Percentiles rank a stretch among this genome's conserved stretches.
phyloP scores from a whole-genome alignment of 352 stramenopile genomes.

The Pythium rishiriense region DNA sequence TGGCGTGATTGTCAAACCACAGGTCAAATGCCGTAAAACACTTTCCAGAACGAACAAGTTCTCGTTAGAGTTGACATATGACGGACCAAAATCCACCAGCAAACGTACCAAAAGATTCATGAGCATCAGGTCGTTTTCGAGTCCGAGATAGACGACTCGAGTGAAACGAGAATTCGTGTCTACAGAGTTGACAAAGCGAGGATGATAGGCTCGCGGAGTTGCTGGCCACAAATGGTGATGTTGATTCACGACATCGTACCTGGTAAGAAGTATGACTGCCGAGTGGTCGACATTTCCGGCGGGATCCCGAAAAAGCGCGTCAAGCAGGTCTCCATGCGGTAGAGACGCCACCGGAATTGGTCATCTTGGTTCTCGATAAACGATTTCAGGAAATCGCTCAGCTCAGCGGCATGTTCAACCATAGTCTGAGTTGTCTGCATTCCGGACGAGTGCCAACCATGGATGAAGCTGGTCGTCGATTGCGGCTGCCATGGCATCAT shows the following conservation, averaged over 20 bases:
- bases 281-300: conserved; percentile 68
- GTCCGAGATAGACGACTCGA: conserved; percentile 65
- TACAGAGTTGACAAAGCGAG: conserved; percentile 10
- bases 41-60: conserved; percentile 24
- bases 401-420: conserved; percentile 46
- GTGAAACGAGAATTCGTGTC: conserved; percentile 60
- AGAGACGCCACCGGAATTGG: conserved; percentile 73
- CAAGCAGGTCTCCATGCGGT: conserved; percentile 75
- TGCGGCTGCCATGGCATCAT: conserved; percentile 16
- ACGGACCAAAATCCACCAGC: neutral
- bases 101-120: conserved; percentile 81
- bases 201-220: neutral
- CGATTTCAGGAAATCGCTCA: conserved; percentile 79
- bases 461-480: conserved; percentile 14
- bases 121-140: conserved; percentile 88
- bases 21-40: conserved; percentile 73
- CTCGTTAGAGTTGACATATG: neutral
- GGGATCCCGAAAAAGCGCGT: conserved; percentile 68
- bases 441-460: conserved; percentile 16
- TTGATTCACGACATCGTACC: conserved; percentile 28
- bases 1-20: conserved; percentile 62
- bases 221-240: neutral
- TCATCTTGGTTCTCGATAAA: conserved; percentile 87
- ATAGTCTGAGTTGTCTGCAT: conserved; percentile 44
- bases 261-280: conserved; percentile 66